Evolutionary conservation across 2,329 filamentous ascomycete species (phyloP).

Genomic region (Aspergillus tanneri): DNA sequence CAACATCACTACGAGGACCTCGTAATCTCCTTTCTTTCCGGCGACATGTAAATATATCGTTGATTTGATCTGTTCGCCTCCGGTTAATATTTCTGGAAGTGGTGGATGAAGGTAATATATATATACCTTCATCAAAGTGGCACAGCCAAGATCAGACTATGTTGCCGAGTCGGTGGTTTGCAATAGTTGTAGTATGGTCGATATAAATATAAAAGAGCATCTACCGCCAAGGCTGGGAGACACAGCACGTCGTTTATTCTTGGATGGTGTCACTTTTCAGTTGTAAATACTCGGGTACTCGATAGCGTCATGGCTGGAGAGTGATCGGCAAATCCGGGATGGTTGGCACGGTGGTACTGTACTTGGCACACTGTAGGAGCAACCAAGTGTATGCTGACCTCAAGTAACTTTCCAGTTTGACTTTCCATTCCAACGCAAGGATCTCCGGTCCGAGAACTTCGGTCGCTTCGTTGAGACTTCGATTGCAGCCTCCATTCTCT

Average conservation of each 20-base stretch:
- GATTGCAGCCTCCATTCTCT: constrained; percentile 13
- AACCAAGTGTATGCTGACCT: not conserved
- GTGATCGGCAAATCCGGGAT: constrained; percentile 1
- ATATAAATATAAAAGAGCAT: too few relatives aligned
- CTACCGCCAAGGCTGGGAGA: not conserved
- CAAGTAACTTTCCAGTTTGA: not conserved
- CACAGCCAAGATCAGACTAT: constrained; percentile 21
- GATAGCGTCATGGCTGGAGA: constrained; percentile 17
- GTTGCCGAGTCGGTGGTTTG: constrained; percentile 10
- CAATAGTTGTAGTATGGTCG: constrained; percentile 3
- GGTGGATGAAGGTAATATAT: not conserved
- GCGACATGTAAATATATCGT: too few relatives aligned
- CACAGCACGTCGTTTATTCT: not conserved
- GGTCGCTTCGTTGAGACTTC: constrained; percentile 12
- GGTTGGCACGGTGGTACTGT: not conserved
- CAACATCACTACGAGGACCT: too few relatives aligned
- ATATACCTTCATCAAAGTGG: constrained; percentile 6
- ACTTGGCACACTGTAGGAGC: not conserved
- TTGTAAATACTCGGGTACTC: constrained; percentile 1
- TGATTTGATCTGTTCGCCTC: not conserved
- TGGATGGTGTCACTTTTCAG: not conserved
- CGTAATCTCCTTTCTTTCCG: too few relatives aligned
- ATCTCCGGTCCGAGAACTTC: constrained; percentile 6
- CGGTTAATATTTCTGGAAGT: constrained; percentile 4
- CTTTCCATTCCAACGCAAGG: constrained; percentile 9